phyloP scores from a whole-genome alignment of 1,139 yeast species.

The Kodamaea plutei region DNA sequence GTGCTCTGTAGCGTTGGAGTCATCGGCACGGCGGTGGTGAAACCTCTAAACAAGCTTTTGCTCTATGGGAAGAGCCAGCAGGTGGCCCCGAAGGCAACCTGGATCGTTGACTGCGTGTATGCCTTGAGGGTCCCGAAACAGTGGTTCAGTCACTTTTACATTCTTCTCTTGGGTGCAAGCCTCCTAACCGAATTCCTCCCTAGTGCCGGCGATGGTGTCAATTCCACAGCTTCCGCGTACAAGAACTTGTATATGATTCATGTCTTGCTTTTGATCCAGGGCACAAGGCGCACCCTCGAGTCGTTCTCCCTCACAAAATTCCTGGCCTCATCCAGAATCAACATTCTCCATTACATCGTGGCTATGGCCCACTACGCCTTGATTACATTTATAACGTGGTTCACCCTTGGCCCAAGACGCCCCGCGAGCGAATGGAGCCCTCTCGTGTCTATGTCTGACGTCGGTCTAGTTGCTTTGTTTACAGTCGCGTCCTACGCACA shows the following conservation, averaged over 20 bases:
- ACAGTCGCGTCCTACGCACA: slow-evolving; percentile 52
- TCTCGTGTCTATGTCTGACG: slow-evolving; percentile 1
- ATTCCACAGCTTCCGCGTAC: not conserved
- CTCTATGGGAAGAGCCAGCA: slow-evolving; percentile 13
- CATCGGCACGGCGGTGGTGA: too few relatives aligned
- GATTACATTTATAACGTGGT: slow-evolving; percentile 15
- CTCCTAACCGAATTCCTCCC: slow-evolving; percentile 3
- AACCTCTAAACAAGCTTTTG: slow-evolving; percentile 11
- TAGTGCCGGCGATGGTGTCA: too few relatives aligned
- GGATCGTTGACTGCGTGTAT: slow-evolving; percentile 5
- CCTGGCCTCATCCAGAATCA: slow-evolving; percentile 54
- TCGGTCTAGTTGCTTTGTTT: slow-evolving; percentile 26
- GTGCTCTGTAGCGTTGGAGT: too few relatives aligned
- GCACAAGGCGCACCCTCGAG: slow-evolving; percentile 62
- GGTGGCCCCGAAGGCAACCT: slow-evolving; percentile 1
- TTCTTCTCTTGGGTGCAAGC: slow-evolving; percentile 21
- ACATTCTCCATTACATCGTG: slow-evolving; percentile 68
- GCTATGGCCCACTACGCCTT: slow-evolving; percentile 65
- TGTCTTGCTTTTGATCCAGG: slow-evolving; percentile 43
- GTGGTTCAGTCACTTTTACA: slow-evolving; percentile 48
- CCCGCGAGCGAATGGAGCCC: slow-evolving; percentile 1
- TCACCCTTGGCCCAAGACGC: slow-evolving; percentile 1
- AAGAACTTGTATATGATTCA: slow-evolving; percentile 12
- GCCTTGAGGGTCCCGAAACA: slow-evolving; percentile 43
- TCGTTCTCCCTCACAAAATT: slow-evolving; percentile 49